A percentile compares a stretch with the other conserved stretches of the same genome.
phyloP scores from a whole-genome alignment of 2,329 filamentous ascomycete species.

The Xylogone sp. region DNA sequence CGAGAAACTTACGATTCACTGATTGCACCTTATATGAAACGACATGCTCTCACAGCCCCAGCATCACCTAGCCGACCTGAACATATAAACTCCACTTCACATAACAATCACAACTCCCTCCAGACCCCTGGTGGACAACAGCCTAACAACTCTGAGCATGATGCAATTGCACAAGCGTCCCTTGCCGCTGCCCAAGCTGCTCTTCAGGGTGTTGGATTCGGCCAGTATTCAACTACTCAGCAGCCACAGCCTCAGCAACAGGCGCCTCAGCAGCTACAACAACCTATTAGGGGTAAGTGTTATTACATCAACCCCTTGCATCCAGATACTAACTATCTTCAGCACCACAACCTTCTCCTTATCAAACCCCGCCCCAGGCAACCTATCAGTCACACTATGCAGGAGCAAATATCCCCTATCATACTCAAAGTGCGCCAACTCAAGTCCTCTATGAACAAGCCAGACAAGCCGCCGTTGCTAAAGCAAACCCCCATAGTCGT shows the following conservation, averaged over 20 bases:
- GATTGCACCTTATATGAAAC: constrained; percentile 39
- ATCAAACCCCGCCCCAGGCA: background rate
- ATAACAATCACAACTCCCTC: background rate
- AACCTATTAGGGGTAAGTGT: constrained; percentile 3
- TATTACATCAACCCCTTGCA: background rate
- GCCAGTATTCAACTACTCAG: constrained; percentile 18
- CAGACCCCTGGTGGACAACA: background rate
- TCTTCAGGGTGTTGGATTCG: constrained; percentile 7
- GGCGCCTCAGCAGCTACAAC: constrained; percentile 3
- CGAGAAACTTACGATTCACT: constrained; percentile 53
- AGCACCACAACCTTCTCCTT: background rate
- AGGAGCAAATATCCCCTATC: constrained; percentile 20
- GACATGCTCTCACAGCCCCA: constrained; percentile 24
- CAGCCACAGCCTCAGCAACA: constrained; percentile 17
- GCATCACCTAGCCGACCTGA: constrained; percentile 6
- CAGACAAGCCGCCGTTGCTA: constrained; percentile 49
- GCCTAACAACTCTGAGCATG: constrained; percentile 7
- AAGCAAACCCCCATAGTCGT: constrained; percentile 48
- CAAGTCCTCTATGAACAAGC: constrained; percentile 55
- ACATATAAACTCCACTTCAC: background rate
- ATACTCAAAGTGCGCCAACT: constrained; percentile 39
- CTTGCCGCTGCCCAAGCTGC: constrained; percentile 7
- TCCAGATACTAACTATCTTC: background rate
- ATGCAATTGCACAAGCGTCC: constrained; percentile 10
- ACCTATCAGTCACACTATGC: constrained; percentile 2